Conservation (phyloP, 768 basidiomycete genomes). For the Boletus coccyginus region DNA sequence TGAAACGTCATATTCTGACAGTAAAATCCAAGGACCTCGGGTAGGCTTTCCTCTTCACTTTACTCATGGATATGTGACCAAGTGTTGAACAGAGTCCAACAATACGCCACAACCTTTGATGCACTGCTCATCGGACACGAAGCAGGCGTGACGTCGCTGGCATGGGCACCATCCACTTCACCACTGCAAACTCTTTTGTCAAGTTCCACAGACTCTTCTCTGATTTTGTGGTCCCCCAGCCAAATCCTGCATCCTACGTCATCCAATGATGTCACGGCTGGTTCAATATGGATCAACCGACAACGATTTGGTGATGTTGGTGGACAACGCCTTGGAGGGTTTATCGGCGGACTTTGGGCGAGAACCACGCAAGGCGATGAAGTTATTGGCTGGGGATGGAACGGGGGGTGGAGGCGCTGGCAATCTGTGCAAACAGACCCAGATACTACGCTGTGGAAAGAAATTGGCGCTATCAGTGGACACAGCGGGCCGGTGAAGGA, state of each 20-base stretch:
- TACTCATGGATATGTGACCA: constrained; percentile 15
- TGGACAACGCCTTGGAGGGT: constrained; percentile 87
- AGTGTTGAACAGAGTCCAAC: constrained; percentile 34
- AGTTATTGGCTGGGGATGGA: constrained; percentile 89
- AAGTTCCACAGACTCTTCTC: constrained; percentile 90
- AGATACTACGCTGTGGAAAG: constrained; percentile 59
- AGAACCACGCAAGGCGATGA: constrained; percentile 45
- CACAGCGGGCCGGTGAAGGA: constrained; percentile 80
- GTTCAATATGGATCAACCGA: constrained; percentile 82
- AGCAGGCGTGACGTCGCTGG: constrained; percentile 83
- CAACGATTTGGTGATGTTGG: constrained; percentile 95
- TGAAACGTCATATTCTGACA: constrained; percentile 79
- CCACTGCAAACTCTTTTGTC: constrained; percentile 66
- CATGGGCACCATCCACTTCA: constrained; percentile 61
- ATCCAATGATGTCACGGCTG: constrained; percentile 37
- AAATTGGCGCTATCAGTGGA: constrained; percentile 78
- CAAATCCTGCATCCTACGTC: constrained; percentile 36
- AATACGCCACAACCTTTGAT: constrained; percentile 85
- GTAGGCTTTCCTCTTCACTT: constrained; percentile 24
- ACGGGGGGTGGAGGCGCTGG: constrained; percentile 94
- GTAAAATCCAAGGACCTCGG: constrained; percentile 45
- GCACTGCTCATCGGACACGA: constrained; percentile 97
- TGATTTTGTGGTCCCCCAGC: constrained; percentile 93
- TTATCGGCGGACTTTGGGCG: constrained; percentile 88
- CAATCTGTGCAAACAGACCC: constrained; percentile 32